Base-by-base conservation (phyloP, 352 stramenopile species). In the Phytophthora melonis region DNA sequence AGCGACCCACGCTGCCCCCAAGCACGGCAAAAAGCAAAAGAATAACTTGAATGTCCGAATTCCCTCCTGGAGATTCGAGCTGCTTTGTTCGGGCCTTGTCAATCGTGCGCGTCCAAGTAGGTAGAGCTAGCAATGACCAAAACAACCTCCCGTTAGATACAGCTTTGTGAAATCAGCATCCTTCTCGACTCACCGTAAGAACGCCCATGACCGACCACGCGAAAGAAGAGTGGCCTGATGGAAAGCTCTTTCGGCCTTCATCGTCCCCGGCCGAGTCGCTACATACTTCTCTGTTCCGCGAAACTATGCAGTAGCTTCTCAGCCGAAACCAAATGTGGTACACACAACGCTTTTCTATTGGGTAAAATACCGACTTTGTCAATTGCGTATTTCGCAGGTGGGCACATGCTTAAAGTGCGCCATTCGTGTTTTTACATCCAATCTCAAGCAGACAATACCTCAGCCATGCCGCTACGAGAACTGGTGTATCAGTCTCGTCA, bases 211-310 rank as follows among this genome's bases (percentile, higher is more conserved):
- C 89, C 13, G 83, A 86, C 73, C 80, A 93, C 16, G 84, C 86
- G 43, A 90, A 89, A 1, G 88, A 93, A 16, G 88, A 74, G 61
- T 93, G 86, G 55, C 88, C 88, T 1, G 88, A 94, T 19, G 88
- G 88, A 60, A 94, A 94, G 54, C 84, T 93, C 66, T 85, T 88
- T 19, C 88, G 78, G 1, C 60, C 88, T 71, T 94, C 84, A 57
- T 86, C 80, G 63, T 94, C 88, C 6, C 79, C 77, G 25, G 75
- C 72, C 1, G 27, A 16, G 50, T 81, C 57, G 23, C 75, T 81
- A 74, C 88, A 94, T 25, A n/a, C n/a, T n/a, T n/a, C n/a, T n/a
- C n/a, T n/a, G n/a, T n/a, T n/a, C n/a, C n/a, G n/a, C n/a, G n/a
- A n/a, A n/a, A n/a, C n/a, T n/a, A n/a, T n/a, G n/a, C n/a, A n/a